Base-by-base conservation (phyloP, 768 basidiomycete species). In the Lanmaoa rubissima region DNA sequence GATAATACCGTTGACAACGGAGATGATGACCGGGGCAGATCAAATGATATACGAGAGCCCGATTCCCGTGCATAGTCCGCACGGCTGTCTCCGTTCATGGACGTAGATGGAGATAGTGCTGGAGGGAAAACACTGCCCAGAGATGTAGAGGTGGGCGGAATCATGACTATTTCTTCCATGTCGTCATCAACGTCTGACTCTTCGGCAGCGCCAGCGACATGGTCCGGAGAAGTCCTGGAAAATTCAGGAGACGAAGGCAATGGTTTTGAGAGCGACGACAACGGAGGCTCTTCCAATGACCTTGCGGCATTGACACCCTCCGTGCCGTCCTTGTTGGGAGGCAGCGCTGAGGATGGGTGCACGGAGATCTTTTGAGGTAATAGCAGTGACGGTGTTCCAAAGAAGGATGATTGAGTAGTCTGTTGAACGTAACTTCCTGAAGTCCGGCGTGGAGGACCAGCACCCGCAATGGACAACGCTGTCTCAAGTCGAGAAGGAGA, bases 391-490 rank as follows among this genome's bases (percentile, higher is more conserved):
- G 77, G 77, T 4, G 65, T 58, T 9, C 79, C 79, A 54, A 80
- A 81, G 12, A 59, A 55, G 14, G 72, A 67, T 26, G 60, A 19
- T 45, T 61, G 61, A 26, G 55, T 57, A n/a, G 58, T 35, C 28
- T 56, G 62, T 36, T 56, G 61, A 24, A 50, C 19, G 44, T 57
- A 54, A 32, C 26, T 53, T 41, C 61, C 61, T 1, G 66, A 52
- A 11, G 55, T 28, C 31, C 39, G 65, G 45, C 61, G 69, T 11
- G 71, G 69, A 14, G 77, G 75, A 6, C 78, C 78, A 9, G 86
- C 78, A 51, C 85, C 85, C 17, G 82, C 89, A 42, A 90, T 83
- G 11, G 87, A 79, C 31, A 90, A 69, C 1, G 80, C 84, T 1
- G 86, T 87, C 62, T 85, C 85, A n/a, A 90, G 71, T 19, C 85